phyloP scores from a whole-genome alignment of 352 stramenopile species.

The Pythium rishiriense region DNA sequence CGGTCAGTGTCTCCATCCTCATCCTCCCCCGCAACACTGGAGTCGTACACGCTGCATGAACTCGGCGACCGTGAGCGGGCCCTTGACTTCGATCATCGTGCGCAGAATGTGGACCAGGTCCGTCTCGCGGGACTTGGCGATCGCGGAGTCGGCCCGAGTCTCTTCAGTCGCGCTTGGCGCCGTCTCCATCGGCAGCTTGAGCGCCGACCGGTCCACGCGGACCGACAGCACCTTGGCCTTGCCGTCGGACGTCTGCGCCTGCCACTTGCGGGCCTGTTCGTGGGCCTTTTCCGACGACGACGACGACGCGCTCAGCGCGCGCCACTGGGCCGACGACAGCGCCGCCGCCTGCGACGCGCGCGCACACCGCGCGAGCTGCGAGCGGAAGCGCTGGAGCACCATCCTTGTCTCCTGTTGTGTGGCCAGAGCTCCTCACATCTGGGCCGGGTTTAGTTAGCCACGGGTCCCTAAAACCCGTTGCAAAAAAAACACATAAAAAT shows the following conservation, averaged over 20 bases:
- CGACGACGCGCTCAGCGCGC: conserved; percentile 26
- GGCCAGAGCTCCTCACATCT: not conserved
- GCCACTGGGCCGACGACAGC: not conserved
- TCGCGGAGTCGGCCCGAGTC: conserved; percentile 10
- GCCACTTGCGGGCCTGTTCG: conserved; percentile 62
- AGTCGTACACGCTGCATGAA: conserved; percentile 86
- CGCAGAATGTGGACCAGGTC: conserved; percentile 76
- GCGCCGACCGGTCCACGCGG: conserved; percentile 68
- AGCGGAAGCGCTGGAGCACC: not conserved
- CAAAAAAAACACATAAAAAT: too few relatives aligned
- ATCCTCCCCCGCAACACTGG: not conserved
- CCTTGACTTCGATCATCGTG: conserved; percentile 91
- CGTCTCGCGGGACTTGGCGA: conserved; percentile 66
- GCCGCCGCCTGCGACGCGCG: conserved; percentile 1
- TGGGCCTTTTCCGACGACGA: conserved; percentile 24
- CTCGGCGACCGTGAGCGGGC: conserved; percentile 93
- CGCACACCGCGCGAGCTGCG: not conserved
- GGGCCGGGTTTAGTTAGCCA: not conserved
- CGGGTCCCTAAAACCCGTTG: not conserved
- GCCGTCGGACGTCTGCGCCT: conserved; percentile 42
- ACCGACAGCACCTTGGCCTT: conserved; percentile 64
- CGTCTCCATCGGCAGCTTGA: conserved; percentile 52
- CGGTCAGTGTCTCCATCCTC: not conserved
- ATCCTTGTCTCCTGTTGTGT: not conserved
- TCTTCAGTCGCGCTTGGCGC: conserved; percentile 14